Evolutionary conservation across 371 early-diverging fungal species (phyloP).

Genomic region (Massospora cicadina): DNA sequence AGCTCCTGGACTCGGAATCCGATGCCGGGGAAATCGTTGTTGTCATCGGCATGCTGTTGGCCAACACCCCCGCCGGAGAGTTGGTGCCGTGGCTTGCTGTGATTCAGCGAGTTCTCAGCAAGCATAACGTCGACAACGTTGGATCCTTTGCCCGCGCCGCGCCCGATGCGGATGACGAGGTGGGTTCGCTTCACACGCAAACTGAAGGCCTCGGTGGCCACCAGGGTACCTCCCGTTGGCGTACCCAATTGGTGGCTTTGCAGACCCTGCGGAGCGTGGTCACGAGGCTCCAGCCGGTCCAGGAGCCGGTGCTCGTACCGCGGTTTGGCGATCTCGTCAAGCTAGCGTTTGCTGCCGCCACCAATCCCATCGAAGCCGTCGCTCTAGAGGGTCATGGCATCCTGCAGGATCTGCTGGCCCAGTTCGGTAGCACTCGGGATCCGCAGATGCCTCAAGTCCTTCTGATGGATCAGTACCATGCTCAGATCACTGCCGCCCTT

Average conservation of each 20-base stretch:
- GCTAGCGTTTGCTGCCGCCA: slow-evolving; percentile 71
- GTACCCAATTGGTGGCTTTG: slow-evolving; percentile 69
- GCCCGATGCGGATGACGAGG: slow-evolving; percentile 12
- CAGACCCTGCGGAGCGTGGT: slow-evolving; percentile 38
- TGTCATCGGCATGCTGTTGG: slow-evolving; percentile 50
- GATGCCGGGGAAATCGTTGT: slow-evolving; percentile 64
- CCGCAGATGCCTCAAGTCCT: slow-evolving; percentile 66
- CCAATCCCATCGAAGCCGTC: slow-evolving; percentile 57
- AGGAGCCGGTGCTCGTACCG: slow-evolving; percentile 43
- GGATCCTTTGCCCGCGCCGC: slow-evolving; percentile 12
- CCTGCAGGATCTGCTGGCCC: slow-evolving; percentile 50
- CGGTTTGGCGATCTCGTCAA: slow-evolving; percentile 63
- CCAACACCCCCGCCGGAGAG: slow-evolving; percentile 43
- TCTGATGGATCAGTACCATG: slow-evolving; percentile 71
- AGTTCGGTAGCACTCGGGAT: slow-evolving; percentile 43
- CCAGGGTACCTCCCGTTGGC: slow-evolving; percentile 56
- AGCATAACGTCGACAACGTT: slow-evolving; percentile 12
- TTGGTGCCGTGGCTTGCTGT: slow-evolving; percentile 76
- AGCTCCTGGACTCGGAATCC: slow-evolving; percentile 60
- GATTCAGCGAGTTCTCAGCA: slow-evolving; percentile 53
- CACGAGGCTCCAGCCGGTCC: slow-evolving; percentile 52
- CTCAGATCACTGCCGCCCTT: slow-evolving; percentile 74
- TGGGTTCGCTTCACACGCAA: slow-evolving; percentile 15
- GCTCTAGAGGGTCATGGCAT: slow-evolving; percentile 57
- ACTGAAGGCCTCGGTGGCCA: neutral